phyloP scores from a whole-genome alignment of 352 stramenopile species.

The Phytophthora foliorum region DNA sequence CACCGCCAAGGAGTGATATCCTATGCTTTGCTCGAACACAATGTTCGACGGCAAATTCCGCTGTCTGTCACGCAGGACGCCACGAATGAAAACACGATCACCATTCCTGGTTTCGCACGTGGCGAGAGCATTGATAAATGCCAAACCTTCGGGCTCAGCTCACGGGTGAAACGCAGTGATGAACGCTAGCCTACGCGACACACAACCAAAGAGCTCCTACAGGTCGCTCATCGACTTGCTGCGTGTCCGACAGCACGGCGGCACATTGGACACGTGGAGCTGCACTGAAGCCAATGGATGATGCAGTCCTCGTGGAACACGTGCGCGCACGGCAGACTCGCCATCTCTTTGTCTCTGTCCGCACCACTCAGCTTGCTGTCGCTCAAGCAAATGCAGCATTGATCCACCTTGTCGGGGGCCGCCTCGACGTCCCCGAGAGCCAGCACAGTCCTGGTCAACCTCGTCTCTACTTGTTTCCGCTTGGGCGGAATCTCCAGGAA shows the following conservation, averaged over 20 bases:
- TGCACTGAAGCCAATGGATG: constrained; percentile 63
- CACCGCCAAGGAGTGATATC: background rate
- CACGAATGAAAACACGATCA: background rate
- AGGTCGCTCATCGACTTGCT: constrained; percentile 22
- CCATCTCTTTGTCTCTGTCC: constrained; percentile 30
- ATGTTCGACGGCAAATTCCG: background rate
- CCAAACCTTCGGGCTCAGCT: background rate
- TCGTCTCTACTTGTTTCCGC: constrained; percentile 37
- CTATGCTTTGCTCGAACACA: background rate
- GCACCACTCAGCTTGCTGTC: constrained; percentile 13
- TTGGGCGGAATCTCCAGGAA: constrained; percentile 44
- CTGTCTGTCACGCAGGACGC: background rate
- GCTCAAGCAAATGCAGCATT: constrained; percentile 38
- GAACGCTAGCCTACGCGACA: constrained; percentile 7
- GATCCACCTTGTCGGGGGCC: background rate
- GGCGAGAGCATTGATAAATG: constrained; percentile 2
- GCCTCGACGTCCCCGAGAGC: constrained; percentile 22
- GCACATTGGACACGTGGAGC: constrained; percentile 63
- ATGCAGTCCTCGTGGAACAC: constrained; percentile 72
- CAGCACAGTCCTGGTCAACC: constrained; percentile 29
- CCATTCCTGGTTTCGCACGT: background rate
- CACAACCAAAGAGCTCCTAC: background rate
- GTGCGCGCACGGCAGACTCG: constrained; percentile 54
- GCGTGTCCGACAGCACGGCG: constrained; percentile 28
- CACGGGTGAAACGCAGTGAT: constrained; percentile 20